Conservation (phyloP, 257 asterid species). For the Solanum gracilifrons region DNA sequence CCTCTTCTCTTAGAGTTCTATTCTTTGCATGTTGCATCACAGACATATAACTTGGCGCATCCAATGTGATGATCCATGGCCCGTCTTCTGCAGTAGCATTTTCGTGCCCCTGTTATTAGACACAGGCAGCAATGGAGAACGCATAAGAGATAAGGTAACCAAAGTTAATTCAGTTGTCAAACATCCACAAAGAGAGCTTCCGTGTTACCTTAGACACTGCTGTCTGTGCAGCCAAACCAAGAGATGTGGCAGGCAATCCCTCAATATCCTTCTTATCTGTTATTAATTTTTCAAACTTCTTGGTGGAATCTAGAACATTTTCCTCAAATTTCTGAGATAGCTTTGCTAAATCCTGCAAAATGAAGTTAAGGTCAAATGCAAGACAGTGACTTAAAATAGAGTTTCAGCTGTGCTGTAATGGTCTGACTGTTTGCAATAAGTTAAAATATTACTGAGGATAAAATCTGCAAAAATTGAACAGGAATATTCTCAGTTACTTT, state of each 20-base stretch:
- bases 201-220: constrained; percentile 76
- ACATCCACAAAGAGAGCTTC: background rate
- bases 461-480: background rate
- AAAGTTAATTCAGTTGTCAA: background rate
- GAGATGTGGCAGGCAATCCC: constrained; percentile 80
- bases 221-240: constrained; percentile 97
- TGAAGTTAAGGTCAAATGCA: background rate
- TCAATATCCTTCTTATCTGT: constrained; percentile 84
- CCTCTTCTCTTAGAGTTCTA: constrained; percentile 88
- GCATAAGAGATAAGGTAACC: background rate
- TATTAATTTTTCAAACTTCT: constrained; percentile 83
- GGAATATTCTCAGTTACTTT: background rate
- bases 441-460: background rate
- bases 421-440: background rate
- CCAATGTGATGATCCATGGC: constrained; percentile 93
- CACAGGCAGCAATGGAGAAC: background rate
- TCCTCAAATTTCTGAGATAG: constrained; percentile 82
- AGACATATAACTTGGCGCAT: constrained; percentile 82
- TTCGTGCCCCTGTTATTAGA: constrained; percentile 65
- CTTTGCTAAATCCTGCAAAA: constrained; percentile 73
- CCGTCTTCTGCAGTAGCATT: constrained; percentile 92
- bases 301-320: constrained; percentile 90
- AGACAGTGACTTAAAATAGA: background rate
- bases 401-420: background rate
- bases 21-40: constrained; percentile 88